Percentiles rank a stretch among this genome's conserved stretches.
These are phyloP conservation scores for Glebionis coronaria DNA, from an alignment of 129 eudicot species.

Conservation along the genomic window DNA sequence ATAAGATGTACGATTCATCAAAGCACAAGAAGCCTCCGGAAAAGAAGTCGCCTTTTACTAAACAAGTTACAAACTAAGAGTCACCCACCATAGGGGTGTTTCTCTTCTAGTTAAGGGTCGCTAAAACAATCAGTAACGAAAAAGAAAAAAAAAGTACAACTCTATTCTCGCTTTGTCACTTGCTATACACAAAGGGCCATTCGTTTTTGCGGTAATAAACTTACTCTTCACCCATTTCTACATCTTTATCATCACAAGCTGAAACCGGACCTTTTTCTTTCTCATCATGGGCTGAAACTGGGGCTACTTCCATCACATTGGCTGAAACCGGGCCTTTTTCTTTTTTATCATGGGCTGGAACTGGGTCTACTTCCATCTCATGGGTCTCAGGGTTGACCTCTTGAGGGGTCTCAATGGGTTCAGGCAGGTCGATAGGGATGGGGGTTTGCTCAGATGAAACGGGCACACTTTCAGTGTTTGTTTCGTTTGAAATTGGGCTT, in stretches of 20 bases:
- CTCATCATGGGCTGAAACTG: not conserved
- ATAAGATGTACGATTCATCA: conserved; percentile 21
- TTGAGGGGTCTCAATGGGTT: conserved; percentile 9
- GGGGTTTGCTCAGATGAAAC: conserved; percentile 28
- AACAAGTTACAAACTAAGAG: conserved; percentile 27
- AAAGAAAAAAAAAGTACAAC: conserved; percentile 28
- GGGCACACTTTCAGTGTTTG: conserved; percentile 34
- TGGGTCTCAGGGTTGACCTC: conserved; percentile 28
- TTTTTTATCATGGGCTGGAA: conserved; percentile 15
- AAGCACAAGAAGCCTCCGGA: conserved; percentile 3
- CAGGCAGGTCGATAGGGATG: conserved; percentile 29
- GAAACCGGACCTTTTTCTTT: conserved; percentile 10
- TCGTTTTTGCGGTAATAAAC: not conserved
- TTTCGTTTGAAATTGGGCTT: conserved; percentile 21
- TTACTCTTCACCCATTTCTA: conserved; percentile 17
- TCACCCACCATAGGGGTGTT: conserved; percentile 24
- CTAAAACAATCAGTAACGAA: conserved; percentile 35
- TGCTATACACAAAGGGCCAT: conserved; percentile 23
- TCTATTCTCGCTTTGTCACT: conserved; percentile 37
- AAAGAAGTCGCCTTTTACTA: conserved; percentile 19
- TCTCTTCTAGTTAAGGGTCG: conserved; percentile 26
- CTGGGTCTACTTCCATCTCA: conserved; percentile 7
- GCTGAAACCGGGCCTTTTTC: conserved; percentile 5
- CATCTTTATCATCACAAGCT: conserved; percentile 18
- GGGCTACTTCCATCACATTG: not conserved